Base-by-base conservation (phyloP, 306 rosid genomes). In the Cucurbita pepo region DNA sequence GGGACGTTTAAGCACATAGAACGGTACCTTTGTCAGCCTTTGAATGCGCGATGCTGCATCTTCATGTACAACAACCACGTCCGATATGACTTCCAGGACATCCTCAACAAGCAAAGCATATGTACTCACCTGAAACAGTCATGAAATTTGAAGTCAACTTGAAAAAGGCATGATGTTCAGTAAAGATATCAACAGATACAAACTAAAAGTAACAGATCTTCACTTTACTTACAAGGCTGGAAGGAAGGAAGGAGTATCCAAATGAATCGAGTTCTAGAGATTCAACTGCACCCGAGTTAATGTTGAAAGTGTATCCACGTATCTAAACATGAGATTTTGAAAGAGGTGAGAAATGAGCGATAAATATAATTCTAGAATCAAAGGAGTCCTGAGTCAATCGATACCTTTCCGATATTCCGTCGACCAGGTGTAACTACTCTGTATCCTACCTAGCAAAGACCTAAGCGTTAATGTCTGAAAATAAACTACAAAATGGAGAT, bases 241-340 rank as follows among this genome's bases (percentile, higher is more conserved):
- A 90, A 22, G 98, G 98, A 71, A 90, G 86, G 69, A 89, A 81
- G 58, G 98, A 89, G 74, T 88, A 82, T 38, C 97, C 98, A 78
- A 90, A 94, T 62, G 98, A 90, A 82, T 90, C 98, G 43, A 94
- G 89, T 85, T 94, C 96, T 21, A 94, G 89, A 70, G 91, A 88
- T 79, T 94, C 95, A 67, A 90, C 84, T 62, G 77, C 95, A 70
- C 98, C 97, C 16, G 95, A 89, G 72, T 87, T 86, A 56, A 94
- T 83, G 83, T 88, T 90, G 79, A 94, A 94, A 76, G 86, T 90
- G 78, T 88, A 94, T 41, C 96, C 98, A 4, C 95, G 90, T 47
- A 94, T 96, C 98, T 94, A 64, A 30, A 74, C 73, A 73, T 53
- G 71, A 61, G 76, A 53, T 64, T 25, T 9, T 36, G 43, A 41